phyloP scores from a whole-genome alignment of 2,329 filamentous ascomycete genomes.

The Colletotrichum scovillei region DNA sequence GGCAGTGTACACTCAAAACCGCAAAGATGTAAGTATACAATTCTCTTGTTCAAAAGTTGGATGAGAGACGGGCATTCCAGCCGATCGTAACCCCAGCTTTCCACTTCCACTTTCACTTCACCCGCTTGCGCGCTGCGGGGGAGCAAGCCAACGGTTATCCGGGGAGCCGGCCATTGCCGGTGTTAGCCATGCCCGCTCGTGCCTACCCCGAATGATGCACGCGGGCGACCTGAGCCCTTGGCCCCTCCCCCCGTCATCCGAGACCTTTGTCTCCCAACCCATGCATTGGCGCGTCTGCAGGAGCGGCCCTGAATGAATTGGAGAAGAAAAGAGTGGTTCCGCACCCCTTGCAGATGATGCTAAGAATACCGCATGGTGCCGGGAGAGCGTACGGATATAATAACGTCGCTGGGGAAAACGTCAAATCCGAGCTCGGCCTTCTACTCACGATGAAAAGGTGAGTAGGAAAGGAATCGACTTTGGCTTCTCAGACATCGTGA shows the following conservation, averaged over 20 bases:
- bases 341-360: background rate
- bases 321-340: conserved; percentile 22
- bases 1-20: background rate
- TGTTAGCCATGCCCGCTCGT: conserved; percentile 39
- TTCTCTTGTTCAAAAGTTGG: background rate
- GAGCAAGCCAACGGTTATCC: conserved; percentile 31
- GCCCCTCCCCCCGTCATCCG: background rate
- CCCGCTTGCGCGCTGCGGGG: conserved; percentile 18
- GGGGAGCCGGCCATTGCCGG: conserved; percentile 51
- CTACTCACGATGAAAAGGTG: background rate
- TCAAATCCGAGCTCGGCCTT: background rate
- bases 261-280: background rate
- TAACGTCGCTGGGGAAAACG: background rate
- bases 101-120: background rate
- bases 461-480: background rate
- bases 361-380: background rate
- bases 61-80: conserved; percentile 9
- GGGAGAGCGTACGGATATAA: background rate
- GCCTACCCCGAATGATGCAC: background rate
- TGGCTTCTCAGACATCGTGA: background rate
- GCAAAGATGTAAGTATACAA: background rate
- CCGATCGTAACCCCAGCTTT: conserved; percentile 10
- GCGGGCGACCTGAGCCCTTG: background rate
- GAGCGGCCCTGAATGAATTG: conserved; percentile 21
- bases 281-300: conserved; percentile 23